Base-by-base conservation (phyloP, 2,329 filamentous ascomycete species). In the Hypoxylon rubiginosum region DNA sequence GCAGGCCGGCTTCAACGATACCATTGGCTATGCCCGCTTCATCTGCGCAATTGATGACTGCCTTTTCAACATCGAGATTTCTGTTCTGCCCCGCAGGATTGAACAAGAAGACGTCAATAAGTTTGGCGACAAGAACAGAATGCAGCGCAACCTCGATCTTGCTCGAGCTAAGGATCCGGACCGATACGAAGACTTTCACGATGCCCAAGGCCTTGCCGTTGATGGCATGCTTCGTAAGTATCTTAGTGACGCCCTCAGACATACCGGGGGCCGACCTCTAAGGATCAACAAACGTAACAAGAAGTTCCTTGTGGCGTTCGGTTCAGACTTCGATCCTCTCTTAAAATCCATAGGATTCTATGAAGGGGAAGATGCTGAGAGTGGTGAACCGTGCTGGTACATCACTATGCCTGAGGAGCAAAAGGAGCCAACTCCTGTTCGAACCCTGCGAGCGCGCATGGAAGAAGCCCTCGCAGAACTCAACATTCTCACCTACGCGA, bases 231-330 rank as follows among this genome's bases (percentile, higher is more conserved):
- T 88, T 3, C 82, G 83, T 60, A 82, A 81, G 6, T 88, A 88
- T 53, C 75, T 88, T 3, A 82, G 80, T 32, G 85, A 88, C 62
- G 77, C 84, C 5, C 77, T 85, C 2, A 79, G 82, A 0, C 74
- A 76, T 1, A 75, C 76, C 0, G 77, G 79, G 8, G 74, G 74
- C 0, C 68, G 64, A 1, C 64, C 73, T 0, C 77, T 83, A 48
- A 84, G 78, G 53, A 87, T 89, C 36, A 85, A 85, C 1, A 84
- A 84, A 57, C 78, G 86, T 1, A 89, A 89, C 69, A 88, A 88
- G 72, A 82, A 83, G 13, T 88, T 88, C 58, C 77, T 78, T 26
- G 82, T 87, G 1, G 79, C 86, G 6, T 88, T 88, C 61, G 84
- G 85, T 0, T 79, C 79, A 4, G 81, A 83, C 3, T 85, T 84